phyloP scores from a whole-genome alignment of 164 flowering plant species.

The Brasenia schreberi region DNA sequence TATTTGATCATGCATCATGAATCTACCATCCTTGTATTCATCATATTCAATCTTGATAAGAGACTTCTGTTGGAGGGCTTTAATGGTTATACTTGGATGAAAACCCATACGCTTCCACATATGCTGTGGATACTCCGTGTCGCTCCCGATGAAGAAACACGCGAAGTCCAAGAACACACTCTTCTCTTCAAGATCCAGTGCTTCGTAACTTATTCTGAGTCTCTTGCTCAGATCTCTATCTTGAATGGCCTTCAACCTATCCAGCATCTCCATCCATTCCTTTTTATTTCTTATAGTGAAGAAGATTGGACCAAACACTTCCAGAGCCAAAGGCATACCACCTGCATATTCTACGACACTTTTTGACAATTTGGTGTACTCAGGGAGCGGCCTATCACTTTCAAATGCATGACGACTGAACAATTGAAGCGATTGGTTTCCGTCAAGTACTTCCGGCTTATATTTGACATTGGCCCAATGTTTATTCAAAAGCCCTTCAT shows the following conservation, averaged over 20 bases:
- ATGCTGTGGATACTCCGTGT: background rate
- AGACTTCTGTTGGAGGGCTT: background rate
- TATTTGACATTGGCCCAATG: background rate
- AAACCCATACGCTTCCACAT: background rate
- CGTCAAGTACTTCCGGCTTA: background rate
- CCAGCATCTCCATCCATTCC: background rate
- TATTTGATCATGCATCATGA: too few species aligned
- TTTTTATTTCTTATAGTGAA: background rate
- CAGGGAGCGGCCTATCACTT: background rate
- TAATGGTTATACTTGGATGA: background rate
- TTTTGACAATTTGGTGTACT: background rate
- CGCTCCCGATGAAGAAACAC: background rate
- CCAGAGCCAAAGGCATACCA: background rate
- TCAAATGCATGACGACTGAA: background rate
- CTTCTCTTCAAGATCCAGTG: background rate
- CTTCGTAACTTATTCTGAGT: background rate
- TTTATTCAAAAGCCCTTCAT: background rate
- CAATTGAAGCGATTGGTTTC: too few species aligned
- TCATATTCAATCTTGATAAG: background rate
- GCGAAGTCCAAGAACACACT: background rate
- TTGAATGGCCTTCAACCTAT: background rate
- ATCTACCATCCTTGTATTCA: too few species aligned
- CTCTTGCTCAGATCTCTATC: background rate
- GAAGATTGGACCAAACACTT: background rate
- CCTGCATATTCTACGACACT: background rate